These are phyloP conservation scores for Alliaria petiolata DNA, from an alignment of 345 rosid species.

Conservation along the genomic window DNA sequence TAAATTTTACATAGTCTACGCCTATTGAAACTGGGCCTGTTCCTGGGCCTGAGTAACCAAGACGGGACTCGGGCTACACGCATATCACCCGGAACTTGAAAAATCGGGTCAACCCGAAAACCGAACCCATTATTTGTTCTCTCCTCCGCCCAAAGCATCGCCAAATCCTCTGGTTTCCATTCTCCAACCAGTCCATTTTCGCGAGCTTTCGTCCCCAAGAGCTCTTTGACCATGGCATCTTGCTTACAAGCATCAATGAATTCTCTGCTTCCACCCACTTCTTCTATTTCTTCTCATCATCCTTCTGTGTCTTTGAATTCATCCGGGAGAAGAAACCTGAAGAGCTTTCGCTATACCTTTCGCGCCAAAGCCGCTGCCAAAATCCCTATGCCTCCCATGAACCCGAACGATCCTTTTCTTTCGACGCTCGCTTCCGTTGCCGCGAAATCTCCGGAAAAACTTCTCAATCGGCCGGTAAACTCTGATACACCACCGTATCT, in stretches of 20 bases:
- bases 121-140: neutral
- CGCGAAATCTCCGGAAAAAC: slow-evolving; percentile 50
- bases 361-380: slow-evolving; percentile 43
- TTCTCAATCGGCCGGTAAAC: slow-evolving; percentile 44
- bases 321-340: slow-evolving; percentile 29
- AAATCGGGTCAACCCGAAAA: neutral
- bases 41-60: neutral
- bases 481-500: slow-evolving; percentile 62
- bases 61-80: neutral
- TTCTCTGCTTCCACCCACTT: slow-evolving; percentile 33
- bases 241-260: slow-evolving; percentile 46
- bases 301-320: slow-evolving; percentile 32
- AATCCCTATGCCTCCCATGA: slow-evolving; percentile 62
- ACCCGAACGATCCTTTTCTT: slow-evolving; percentile 81
- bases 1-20: no score
- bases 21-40: neutral
- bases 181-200: slow-evolving; percentile 20
- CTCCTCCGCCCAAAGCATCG: neutral
- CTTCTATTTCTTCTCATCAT: slow-evolving; percentile 12
- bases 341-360: slow-evolving; percentile 32
- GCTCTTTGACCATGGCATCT: slow-evolving; percentile 39
- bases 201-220: slow-evolving; percentile 12
- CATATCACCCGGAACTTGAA: neutral
- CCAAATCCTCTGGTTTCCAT: slow-evolving; percentile 26
- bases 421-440: slow-evolving; percentile 59